Evolutionary conservation across 2,329 filamentous ascomycete species (phyloP).

Genomic region (Aspergillus japonicus): DNA sequence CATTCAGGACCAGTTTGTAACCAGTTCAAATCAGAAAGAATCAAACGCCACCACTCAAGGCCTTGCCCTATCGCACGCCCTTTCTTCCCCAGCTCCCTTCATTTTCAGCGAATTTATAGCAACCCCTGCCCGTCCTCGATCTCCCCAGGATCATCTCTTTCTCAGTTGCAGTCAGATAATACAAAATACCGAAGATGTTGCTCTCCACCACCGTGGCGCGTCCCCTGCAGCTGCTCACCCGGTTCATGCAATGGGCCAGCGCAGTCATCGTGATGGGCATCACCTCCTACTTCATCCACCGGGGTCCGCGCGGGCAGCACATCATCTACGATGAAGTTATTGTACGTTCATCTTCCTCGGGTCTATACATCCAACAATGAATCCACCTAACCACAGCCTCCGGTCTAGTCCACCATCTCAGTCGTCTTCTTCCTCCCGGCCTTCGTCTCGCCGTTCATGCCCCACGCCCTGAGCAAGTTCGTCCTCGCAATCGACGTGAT

Average conservation of each 20-base stretch:
- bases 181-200: constrained; percentile 9
- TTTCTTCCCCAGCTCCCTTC: neutral
- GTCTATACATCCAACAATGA: neutral
- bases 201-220: constrained; percentile 28
- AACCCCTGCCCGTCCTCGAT: neutral
- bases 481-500: constrained; percentile 43
- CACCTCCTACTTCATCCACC: constrained; percentile 40
- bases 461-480: constrained; percentile 35
- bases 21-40: neutral
- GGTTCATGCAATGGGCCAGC: constrained; percentile 38
- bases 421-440: constrained; percentile 46
- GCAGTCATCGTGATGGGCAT: constrained; percentile 45
- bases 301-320: constrained; percentile 32
- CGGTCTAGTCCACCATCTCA: constrained; percentile 31
- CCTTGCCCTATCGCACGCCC: neutral
- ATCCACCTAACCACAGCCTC: too few species aligned
- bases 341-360: constrained; percentile 26
- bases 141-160: too few species aligned
- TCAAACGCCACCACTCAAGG: neutral
- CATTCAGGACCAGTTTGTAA: neutral
- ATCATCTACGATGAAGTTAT: constrained; percentile 43
- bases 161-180: too few species aligned
- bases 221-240: constrained; percentile 32
- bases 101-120: neutral
- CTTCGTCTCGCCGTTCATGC: constrained; percentile 43